Conservation (phyloP, 2,329 filamentous ascomycete species). For the Claviceps sp. region DNA sequence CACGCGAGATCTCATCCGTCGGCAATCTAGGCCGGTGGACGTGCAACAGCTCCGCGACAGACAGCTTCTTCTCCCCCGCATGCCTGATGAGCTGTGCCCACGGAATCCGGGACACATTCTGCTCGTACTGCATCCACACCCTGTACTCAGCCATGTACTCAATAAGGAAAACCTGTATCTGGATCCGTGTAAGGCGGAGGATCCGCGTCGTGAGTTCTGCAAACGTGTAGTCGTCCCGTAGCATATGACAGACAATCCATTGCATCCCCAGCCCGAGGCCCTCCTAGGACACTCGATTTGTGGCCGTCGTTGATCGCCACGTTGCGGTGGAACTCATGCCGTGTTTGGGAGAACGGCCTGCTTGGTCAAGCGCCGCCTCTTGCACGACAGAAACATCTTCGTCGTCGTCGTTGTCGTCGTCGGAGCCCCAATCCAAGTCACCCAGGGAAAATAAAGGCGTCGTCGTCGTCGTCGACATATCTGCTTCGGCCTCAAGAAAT, state of each 20-base stretch:
- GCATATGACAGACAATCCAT: conserved; percentile 14
- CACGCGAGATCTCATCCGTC: conserved; percentile 11
- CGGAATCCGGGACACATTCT: conserved; percentile 6
- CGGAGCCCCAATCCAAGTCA: conserved; percentile 8
- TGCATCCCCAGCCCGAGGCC: conserved; percentile 12
- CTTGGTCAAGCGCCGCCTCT: background rate
- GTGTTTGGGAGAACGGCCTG: background rate
- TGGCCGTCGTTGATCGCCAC: background rate
- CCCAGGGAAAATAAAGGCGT: conserved; percentile 1
- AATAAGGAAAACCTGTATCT: conserved; percentile 12
- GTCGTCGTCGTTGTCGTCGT: conserved; percentile 1
- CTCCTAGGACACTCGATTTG: conserved; percentile 10
- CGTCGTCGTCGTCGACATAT: background rate
- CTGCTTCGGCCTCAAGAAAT: background rate
- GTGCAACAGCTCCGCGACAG: conserved; percentile 7
- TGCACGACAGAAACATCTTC: background rate
- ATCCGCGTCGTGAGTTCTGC: conserved; percentile 8
- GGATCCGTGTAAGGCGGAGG: conserved; percentile 10
- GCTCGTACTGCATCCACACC: conserved; percentile 11
- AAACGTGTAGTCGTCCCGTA: conserved; percentile 11
- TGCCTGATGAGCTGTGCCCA: conserved; percentile 5
- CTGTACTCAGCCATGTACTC: conserved; percentile 11
- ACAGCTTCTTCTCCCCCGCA: conserved; percentile 5
- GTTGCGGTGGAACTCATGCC: background rate
- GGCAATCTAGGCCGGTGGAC: conserved; percentile 12